These are phyloP conservation scores for Erodium maritimum DNA, from an alignment of 345 rosid genomes.

Conservation along the genomic window DNA sequence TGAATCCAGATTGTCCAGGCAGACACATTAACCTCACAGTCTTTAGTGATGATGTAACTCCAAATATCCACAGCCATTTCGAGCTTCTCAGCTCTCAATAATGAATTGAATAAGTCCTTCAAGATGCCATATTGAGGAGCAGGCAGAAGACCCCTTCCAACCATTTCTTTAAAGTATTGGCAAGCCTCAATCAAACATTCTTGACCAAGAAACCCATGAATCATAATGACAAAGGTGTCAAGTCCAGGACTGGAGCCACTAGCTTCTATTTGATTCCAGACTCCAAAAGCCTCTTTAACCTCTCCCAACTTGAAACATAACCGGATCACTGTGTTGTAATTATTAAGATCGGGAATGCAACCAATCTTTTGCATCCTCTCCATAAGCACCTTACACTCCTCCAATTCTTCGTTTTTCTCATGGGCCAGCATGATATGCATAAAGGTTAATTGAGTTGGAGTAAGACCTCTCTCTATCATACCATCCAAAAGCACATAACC, in stretches of 20 bases:
- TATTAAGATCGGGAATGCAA: slow-evolving; percentile 42
- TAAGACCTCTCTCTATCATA: slow-evolving; percentile 44
- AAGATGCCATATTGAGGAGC: slow-evolving; percentile 58
- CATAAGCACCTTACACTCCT: slow-evolving; percentile 54
- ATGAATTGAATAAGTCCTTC: slow-evolving; percentile 49
- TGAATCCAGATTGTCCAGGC: slow-evolving; percentile 96
- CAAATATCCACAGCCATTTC: slow-evolving; percentile 78
- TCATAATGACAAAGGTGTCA: slow-evolving; percentile 59
- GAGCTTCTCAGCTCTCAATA: slow-evolving; percentile 62
- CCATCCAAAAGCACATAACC: slow-evolving; percentile 46
- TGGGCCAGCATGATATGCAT: slow-evolving; percentile 67
- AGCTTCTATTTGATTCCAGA: slow-evolving; percentile 73
- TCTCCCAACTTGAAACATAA: slow-evolving; percentile 71
- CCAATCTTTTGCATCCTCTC: slow-evolving; percentile 45
- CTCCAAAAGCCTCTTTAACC: slow-evolving; percentile 36
- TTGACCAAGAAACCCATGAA: slow-evolving; percentile 56
- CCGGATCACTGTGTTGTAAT: slow-evolving; percentile 58
- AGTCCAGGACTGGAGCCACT: slow-evolving; percentile 58
- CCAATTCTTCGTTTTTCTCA: slow-evolving; percentile 64
- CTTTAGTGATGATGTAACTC: slow-evolving; percentile 55
- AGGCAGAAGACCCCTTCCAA: slow-evolving; percentile 49
- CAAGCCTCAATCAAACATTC: slow-evolving; percentile 57
- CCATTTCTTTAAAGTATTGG: slow-evolving; percentile 72
- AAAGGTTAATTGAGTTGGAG: slow-evolving; percentile 51
- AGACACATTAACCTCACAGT: slow-evolving; percentile 56